phyloP scores from a whole-genome alignment of 192 early-diverging fungal genomes.

The Phycomyces nitens region DNA sequence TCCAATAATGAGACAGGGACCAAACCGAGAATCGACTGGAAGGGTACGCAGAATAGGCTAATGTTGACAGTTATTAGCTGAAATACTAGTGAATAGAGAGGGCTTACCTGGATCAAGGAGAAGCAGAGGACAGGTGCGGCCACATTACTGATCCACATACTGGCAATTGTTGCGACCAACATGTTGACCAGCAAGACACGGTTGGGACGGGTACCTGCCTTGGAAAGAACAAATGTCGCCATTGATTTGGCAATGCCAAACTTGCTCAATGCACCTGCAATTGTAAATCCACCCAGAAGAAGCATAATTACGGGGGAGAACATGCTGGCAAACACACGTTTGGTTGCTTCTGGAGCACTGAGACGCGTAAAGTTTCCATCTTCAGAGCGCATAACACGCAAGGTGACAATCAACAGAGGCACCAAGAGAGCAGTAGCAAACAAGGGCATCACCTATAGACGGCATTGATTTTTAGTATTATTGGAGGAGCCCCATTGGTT shows the following conservation, averaged over 20 bases:
- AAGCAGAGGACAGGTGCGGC: conserved; percentile 97
- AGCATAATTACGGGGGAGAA: conserved; percentile 96
- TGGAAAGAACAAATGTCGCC: conserved; percentile 83
- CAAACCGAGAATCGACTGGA: conserved; percentile 75
- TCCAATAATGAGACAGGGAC: conserved; percentile 86
- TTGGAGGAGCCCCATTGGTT: too few relatives aligned
- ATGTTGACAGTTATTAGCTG: too few relatives aligned
- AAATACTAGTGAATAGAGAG: conserved; percentile 9
- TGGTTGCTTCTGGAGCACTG: conserved; percentile 72
- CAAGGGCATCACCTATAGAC: conserved; percentile 84
- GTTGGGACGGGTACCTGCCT: conserved; percentile 83
- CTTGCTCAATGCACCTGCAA: conserved; percentile 93
- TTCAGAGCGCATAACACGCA: conserved; percentile 79
- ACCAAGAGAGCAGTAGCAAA: conserved; percentile 89
- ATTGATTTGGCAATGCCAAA: conserved; percentile 90
- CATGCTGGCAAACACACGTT: conserved; percentile 88
- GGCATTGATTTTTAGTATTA: too few relatives aligned
- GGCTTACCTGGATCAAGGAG: conserved; percentile 72
- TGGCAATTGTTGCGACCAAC: conserved; percentile 93
- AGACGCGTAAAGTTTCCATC: conserved; percentile 53
- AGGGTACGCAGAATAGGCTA: conserved; percentile 90
- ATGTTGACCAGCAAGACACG: conserved; percentile 88
- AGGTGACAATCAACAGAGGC: conserved; percentile 78
- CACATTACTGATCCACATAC: conserved; percentile 98
- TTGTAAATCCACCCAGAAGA: conserved; percentile 89